Conservation (phyloP, 805 yeast species). For the Schizosaccharomyces osmophilus region DNA sequence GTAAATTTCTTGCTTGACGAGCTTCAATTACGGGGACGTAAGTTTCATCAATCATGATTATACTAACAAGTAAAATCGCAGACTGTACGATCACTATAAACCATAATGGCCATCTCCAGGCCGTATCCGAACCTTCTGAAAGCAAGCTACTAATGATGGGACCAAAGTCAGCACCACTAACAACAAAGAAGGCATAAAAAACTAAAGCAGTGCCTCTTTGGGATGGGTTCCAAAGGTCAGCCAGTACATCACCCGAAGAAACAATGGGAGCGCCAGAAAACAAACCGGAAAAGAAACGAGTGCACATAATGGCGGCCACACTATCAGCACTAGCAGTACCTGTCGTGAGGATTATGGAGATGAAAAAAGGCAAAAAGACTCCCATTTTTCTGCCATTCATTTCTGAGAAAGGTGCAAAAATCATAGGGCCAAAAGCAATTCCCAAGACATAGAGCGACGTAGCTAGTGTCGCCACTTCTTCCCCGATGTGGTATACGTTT, state of each 20-base stretch:
- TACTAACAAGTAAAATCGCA: constrained; percentile 2
- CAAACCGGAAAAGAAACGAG: no score
- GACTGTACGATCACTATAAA: constrained; percentile 3
- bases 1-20: constrained; percentile 34
- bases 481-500: constrained; percentile 30
- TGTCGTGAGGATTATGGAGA: constrained; percentile 12
- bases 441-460: constrained; percentile 50
- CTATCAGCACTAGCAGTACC: background rate
- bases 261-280: constrained; percentile 10
- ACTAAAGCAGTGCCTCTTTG: background rate
- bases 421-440: constrained; percentile 62
- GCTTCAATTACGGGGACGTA: constrained; percentile 46
- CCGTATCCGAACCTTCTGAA: constrained; percentile 19
- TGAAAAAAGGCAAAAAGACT: constrained; percentile 13
- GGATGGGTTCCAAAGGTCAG: background rate
- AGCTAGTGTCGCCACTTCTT: constrained; percentile 43
- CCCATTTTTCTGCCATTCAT: constrained; percentile 10
- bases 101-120: constrained; percentile 38
- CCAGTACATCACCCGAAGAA: background rate
- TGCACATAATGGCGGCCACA: background rate
- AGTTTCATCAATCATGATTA: constrained; percentile 35
- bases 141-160: constrained; percentile 26
- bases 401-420: constrained; percentile 66
- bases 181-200: background rate
- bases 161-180: constrained; percentile 10